Base-by-base conservation (phyloP, 345 rosid genomes). In the Sonneratia caseolaris region DNA sequence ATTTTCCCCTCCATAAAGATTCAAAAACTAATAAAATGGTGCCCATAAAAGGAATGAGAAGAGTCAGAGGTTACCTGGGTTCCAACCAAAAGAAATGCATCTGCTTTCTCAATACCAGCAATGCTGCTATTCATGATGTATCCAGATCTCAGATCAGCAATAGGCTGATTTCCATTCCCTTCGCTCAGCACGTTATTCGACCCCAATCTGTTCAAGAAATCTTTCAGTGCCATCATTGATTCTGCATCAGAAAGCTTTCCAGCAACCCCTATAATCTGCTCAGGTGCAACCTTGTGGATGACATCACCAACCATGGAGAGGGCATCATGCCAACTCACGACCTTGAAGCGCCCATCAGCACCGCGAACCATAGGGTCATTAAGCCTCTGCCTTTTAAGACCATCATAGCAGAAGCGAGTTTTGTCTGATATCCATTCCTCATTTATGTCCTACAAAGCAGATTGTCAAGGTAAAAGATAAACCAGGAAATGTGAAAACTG, bases 381-480 rank as follows among this genome's bases (percentile, higher is more conserved):
- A 65, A 96, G 85, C 83, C 99, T 91, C 85, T 96, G 99, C 81
- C 99, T 88, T 86, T 96, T 96, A 76, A 96, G 79, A 77, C 99
- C 99, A 75, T 96, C 99, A 80, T 92, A 96, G 71, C 87, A 82
- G 75, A 96, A 96, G 51, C 99, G 84, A 36, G 98, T 96, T 84
- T 96, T 96, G 77, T 96, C 99, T 64, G 99, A 96, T 82, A 96
- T 92, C 99, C 99, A 96, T 76, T 96, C 99, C 82, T 96, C 98
- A 76, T 96, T 96, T 72, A 96, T 91, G 68, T 96, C 99, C 99
- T 96, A 88, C 73, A 80, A 83, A 38, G 81, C 13, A 35, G n/a
- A 56, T 64, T 12, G 18, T 10, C 43, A 37, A 55, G 47, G 48
- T 35, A 37, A 70, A 43, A 10, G 13, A 51, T 70, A 70, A 70